Base-by-base conservation (phyloP, 2,329 filamentous ascomycete genomes). In the Pseudocercospora fuligena region DNA sequence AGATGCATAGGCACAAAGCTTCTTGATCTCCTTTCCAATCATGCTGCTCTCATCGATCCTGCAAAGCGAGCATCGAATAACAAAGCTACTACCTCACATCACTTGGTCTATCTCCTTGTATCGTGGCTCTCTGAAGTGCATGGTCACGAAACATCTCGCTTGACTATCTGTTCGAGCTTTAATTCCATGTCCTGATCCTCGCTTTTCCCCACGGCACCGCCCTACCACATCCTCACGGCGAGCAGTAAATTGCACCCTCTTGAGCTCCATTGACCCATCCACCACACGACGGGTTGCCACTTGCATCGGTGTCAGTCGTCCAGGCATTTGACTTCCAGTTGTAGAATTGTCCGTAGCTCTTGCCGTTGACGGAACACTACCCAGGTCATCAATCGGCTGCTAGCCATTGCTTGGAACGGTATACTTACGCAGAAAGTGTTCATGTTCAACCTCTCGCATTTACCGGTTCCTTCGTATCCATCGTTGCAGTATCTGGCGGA, bases 241-340 rank as follows among this genome's bases (percentile, higher is more conserved):
- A 58, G 54, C 54, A 58, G 54, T 58, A 58, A 19, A 33, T n/a
- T n/a, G 25, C 14, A 11, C 56, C 56, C 19, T 59, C 31, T 43
- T 19, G 33, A 14, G 12, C 19, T 23, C 49, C 49, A 27, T 27
- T 53, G 12, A 43, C 12, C 56, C 56, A 59, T n/a, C 31, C 56
- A 36, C 56, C 56, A 27, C 56, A 59, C 6, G n/a, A 9, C 2
- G n/a, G 5, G 56, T 43, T 31, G 9, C 56, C 31, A 40, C 23
- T 58, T 7, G 29, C 9, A n/a, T 40, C 29, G 5, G 47, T 21
- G 54, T 19, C 16, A 16, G 27, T 58, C 12, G 54, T 58, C 29
- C 29, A 58, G 25, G 54, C 54, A 31, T 57, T 57, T 14, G 12
- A 14, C 53, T 57, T 57, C 53, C 53, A 57, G 53, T 57, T 57